Evolutionary conservation across 768 basidiomycete species (phyloP).

Genomic region (Hygrocybe coccinea): DNA sequence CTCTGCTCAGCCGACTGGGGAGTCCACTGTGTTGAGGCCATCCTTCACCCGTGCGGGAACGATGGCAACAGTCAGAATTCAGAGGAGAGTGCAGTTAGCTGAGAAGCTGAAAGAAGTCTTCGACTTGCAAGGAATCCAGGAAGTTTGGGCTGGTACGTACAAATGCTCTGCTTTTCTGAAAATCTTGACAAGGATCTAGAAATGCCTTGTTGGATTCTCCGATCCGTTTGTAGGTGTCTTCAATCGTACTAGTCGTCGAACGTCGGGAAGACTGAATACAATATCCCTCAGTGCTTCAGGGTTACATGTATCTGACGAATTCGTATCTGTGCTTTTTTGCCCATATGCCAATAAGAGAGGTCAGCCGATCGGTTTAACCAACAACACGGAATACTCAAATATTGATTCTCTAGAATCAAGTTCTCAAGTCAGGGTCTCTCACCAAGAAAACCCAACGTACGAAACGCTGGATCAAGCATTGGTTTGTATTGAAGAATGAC

Average conservation of each 20-base stretch:
- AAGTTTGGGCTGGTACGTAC: conserved; percentile 74
- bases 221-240: conserved; percentile 72
- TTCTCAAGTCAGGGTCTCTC: conserved; percentile 87
- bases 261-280: conserved; percentile 1
- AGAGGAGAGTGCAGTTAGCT: conserved; percentile 69
- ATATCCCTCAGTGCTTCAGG: conserved; percentile 70
- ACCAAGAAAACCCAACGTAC: conserved; percentile 85
- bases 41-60: conserved; percentile 49
- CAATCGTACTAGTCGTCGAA: not conserved
- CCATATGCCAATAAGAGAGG: conserved; percentile 87
- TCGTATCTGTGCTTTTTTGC: conserved; percentile 95
- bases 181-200: conserved; percentile 40
- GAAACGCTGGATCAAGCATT: conserved; percentile 90
- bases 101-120: conserved; percentile 89
- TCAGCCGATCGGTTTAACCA: conserved; percentile 29
- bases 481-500: conserved; percentile 96
- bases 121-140: conserved; percentile 70
- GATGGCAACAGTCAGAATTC: conserved; percentile 66
- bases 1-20: conserved; percentile 1
- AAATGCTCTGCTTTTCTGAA: not conserved
- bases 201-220: conserved; percentile 90
- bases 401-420: conserved; percentile 60
- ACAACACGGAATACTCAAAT: not conserved
- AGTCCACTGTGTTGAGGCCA: conserved; percentile 7
- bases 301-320: conserved; percentile 95